Conservation (phyloP, 768 basidiomycete genomes). For the Thelephora ganbajun region DNA sequence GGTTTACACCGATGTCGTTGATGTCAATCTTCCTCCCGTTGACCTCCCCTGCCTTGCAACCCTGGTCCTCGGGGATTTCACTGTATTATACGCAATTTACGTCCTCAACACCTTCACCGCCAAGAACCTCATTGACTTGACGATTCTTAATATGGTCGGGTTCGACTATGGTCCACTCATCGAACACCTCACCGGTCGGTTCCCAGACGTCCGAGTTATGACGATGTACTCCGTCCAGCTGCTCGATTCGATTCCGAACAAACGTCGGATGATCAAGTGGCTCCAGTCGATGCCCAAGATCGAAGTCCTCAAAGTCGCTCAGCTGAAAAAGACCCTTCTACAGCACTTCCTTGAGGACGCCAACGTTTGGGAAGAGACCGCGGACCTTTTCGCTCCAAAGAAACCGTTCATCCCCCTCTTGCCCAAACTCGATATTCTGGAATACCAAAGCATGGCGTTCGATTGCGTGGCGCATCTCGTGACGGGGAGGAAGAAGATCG, state of each 20-base stretch:
- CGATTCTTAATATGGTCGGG: conserved; percentile 37
- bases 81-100: conserved; percentile 30
- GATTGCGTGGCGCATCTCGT: conserved; percentile 22
- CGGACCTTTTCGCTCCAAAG: conserved; percentile 3
- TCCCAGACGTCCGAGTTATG: conserved; percentile 39
- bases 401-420: conserved; percentile 19
- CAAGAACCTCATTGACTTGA: conserved; percentile 43
- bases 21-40: conserved; percentile 22
- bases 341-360: conserved; percentile 34
- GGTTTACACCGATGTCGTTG: conserved; percentile 14
- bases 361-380: conserved; percentile 4
- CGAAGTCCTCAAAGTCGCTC: conserved; percentile 11
- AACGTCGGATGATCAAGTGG: conserved; percentile 26
- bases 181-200: conserved; percentile 28
- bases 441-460: conserved; percentile 21
- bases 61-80: conserved; percentile 46
- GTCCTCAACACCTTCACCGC: conserved; percentile 36
- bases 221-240: conserved; percentile 33
- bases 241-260: conserved; percentile 14
- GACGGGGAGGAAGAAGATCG: conserved; percentile 21
- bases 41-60: conserved; percentile 33
- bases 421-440: conserved; percentile 31
- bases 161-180: conserved; percentile 39
- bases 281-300: conserved; percentile 46
- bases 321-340: conserved; percentile 25